Evolutionary conservation across 129 eudicot species (phyloP), one percentile per base, ranked within the genome.

Genomic region (sunflower (Helianthus annuus)): DNA sequence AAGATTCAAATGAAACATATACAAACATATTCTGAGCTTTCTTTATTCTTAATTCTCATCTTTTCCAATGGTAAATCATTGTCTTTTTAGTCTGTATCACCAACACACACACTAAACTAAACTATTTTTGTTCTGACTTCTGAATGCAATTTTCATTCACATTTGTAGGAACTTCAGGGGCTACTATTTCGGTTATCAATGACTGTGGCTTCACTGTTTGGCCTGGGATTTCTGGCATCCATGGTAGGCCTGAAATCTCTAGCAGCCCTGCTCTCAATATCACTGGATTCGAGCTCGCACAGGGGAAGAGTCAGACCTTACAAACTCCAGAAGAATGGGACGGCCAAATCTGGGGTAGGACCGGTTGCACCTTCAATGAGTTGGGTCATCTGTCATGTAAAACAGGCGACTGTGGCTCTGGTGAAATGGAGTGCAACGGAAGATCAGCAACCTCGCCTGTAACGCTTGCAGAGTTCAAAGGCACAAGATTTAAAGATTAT

Each of bases 181-280:
- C 79, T 6, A 84, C 75, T 44, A 81, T 87, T 11, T 79, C 83
- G 14, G 76, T 87, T 32, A 68, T 79, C 6, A 87, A 19, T 19
- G 76, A 76, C 58, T 87, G 93, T 51, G 72, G 72, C 2, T 77
- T 76, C 68, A 79, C 85, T 2, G 73, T 87, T 16, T 87, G 93
- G 89, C 93, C 93, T 1, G 84, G 83, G 36, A 76, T 80, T 22
- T 68, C 68, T 0, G 77, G 79, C 64, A 19, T 19, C 22, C 22
- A 19, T 19, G 22, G 0, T 15, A 84, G 93, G 89, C 93, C 93
- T 1, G 83, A 82, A 45, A 76, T 79, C 22, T 68, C 58, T 0
- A 75, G 77, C 58, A 76, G 15, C 5, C 78, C 86, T 2, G 22
- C 22, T 19, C 22, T 19, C 22, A 19, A 19, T 19, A 19, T 19